Base-by-base conservation (phyloP, 1,139 yeast genomes). In the Scheffersomyces segobiensis region DNA sequence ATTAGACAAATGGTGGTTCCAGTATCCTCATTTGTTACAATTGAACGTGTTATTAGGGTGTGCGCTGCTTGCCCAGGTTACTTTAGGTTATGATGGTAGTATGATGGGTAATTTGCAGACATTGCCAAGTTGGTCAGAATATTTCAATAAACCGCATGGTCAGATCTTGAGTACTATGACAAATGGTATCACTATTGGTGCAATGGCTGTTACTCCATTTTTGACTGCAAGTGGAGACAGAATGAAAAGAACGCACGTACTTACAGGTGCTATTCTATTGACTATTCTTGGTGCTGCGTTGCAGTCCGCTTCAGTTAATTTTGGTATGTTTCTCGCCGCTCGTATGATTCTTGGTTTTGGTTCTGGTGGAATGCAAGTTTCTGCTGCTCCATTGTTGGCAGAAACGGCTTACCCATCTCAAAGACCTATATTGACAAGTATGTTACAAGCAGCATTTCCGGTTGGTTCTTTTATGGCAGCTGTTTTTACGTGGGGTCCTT, bases 271-370 rank as follows among this genome's bases (percentile, higher is more conserved):
- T 8, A 58, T 59, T 39, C n/a, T 10, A 56, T 55, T 50, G 59
- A 62, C 58, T 54, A 61, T 82, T 53, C 55, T 80, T 32, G 87
- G 86, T 58, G 77, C 85, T 20, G 66, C 79, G 49, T 69, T 84
- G 55, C 65, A 62, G 54, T 48, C 50, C 62, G 76, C 83, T 51
- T 69, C 71, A 63, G 60, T 18, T 55, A 74, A 74, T 55, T 76
- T 75, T 55, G 84, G 79, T 14, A 76, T 76, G 69, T 80, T 82
- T 67, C 73, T 83, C 53, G 79, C 75, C 48, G 78, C 83, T 14
- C 78, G 87, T 71, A 73, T 78, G 52, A 68, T 80, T 53, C 68
- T 84, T 56, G 87, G 87, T 60, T 62, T 81, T 55, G 87, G 79
- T 61, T 63, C 65, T 48, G 71, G 72, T 57, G 60, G 70, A 51